Evolutionary conservation across 441 rosid genomes (phyloP).

Genomic region (Theobroma grandiflorum): DNA sequence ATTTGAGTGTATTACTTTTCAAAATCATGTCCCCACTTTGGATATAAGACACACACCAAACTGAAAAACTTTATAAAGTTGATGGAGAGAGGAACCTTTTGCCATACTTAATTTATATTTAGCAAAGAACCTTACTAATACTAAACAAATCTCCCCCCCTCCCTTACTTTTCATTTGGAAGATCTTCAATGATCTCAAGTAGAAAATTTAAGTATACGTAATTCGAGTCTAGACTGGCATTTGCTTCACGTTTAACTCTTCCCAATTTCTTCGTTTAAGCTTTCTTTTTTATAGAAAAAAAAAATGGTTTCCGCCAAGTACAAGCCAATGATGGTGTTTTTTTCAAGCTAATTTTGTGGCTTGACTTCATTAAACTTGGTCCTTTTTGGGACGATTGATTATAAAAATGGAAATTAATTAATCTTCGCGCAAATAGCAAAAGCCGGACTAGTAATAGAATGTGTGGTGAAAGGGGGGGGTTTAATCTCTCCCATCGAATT

Average conservation of each 20-base stretch:
- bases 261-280: neutral
- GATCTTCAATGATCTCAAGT: neutral
- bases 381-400: neutral
- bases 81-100: slow-evolving; percentile 21
- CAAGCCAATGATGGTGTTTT: neutral
- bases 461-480: no score
- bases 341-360: neutral
- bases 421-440: neutral
- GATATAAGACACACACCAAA: slow-evolving; percentile 19
- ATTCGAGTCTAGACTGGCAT: neutral
- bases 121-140: neutral
- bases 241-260: neutral
- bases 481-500: no score
- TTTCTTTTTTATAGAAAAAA: neutral
- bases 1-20: slow-evolving; percentile 30
- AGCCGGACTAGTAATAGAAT: no score
- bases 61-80: neutral
- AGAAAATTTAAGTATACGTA: neutral
- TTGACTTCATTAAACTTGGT: neutral
- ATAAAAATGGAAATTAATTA: neutral
- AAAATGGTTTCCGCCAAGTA: neutral
- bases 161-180: slow-evolving; percentile 8
- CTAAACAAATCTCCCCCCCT: slow-evolving; percentile 14
- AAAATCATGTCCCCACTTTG: slow-evolving; percentile 36
- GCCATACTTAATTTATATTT: neutral